These are phyloP conservation scores for Penicillium chermesinum DNA, from an alignment of 495 filamentous ascomycete genomes.

Conservation along the genomic window DNA sequence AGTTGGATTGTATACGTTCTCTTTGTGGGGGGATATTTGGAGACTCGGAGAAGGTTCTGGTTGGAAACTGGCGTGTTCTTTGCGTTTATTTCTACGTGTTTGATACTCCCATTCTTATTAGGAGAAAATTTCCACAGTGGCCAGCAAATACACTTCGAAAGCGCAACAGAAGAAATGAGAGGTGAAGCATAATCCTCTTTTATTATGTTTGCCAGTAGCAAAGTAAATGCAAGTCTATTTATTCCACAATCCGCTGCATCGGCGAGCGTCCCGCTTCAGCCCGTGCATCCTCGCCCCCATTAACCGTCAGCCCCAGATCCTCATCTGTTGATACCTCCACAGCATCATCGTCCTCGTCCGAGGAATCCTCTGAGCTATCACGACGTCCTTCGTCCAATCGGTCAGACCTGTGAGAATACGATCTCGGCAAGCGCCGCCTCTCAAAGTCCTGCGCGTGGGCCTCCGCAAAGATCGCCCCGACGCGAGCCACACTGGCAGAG, in stretches of 20 bases:
- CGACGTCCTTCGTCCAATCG: conserved; percentile 18
- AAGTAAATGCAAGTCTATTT: neutral
- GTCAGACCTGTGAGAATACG: conserved; percentile 15
- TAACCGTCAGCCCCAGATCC: conserved; percentile 11
- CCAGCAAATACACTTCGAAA: too few relatives aligned
- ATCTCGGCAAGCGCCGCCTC: conserved; percentile 53
- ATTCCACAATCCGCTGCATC: conserved; percentile 15
- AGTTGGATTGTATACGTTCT: too few relatives aligned
- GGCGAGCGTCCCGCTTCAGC: neutral
- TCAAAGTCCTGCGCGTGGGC: conserved; percentile 90
- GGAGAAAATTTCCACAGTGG: too few relatives aligned
- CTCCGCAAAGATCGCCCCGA: conserved; percentile 58
- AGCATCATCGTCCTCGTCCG: conserved; percentile 33
- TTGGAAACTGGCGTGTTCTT: too few relatives aligned
- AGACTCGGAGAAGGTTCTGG: too few relatives aligned
- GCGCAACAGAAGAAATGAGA: neutral
- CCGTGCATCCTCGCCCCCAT: conserved; percentile 1
- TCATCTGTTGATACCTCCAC: conserved; percentile 17
- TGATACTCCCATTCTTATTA: too few relatives aligned
- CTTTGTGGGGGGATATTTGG: too few relatives aligned
- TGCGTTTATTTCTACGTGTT: too few relatives aligned
- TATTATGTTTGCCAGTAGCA: conserved; percentile 1
- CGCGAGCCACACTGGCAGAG: conserved; percentile 36
- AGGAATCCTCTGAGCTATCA: conserved; percentile 24
- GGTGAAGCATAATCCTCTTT: neutral